Evolutionary conservation across 2,329 filamentous ascomycete genomes (phyloP).

Genomic region (Coniochaeta sp.): DNA sequence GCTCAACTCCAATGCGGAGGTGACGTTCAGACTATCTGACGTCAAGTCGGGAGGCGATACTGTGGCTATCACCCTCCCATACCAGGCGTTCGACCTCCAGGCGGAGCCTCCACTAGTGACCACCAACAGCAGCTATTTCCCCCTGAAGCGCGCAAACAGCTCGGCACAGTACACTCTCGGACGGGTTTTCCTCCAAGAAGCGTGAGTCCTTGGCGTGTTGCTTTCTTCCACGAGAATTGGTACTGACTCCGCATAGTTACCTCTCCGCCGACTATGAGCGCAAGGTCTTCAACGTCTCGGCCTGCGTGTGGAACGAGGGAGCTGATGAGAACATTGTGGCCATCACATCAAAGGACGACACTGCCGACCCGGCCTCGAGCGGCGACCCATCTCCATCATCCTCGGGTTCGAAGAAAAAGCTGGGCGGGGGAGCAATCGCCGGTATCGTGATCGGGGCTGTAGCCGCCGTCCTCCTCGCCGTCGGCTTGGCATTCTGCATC

Average conservation of each 20-base stretch:
- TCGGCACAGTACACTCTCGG: constrained; percentile 26
- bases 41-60: constrained; percentile 22
- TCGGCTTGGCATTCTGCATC: constrained; percentile 9
- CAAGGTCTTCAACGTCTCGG: constrained; percentile 29
- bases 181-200: constrained; percentile 27
- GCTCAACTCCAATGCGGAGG: constrained; percentile 22
- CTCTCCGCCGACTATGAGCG: constrained; percentile 32
- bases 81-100: constrained; percentile 23
- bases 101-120: constrained; percentile 21
- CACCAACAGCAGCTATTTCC: constrained; percentile 24
- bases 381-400: neutral
- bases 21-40: constrained; percentile 26
- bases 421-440: constrained; percentile 17
- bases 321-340: constrained; percentile 23
- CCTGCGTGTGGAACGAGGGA: constrained; percentile 26
- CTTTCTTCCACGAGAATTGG: neutral
- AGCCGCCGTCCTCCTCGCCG: constrained; percentile 9
- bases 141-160: constrained; percentile 25
- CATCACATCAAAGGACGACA: constrained; percentile 16
- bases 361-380: neutral
- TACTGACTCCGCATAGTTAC: constrained; percentile 16
- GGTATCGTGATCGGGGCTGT: constrained; percentile 17
- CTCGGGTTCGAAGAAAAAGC: neutral
- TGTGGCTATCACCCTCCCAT: constrained; percentile 24
- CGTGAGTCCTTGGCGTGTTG: constrained; percentile 14